A percentile compares a stretch with the other conserved stretches of the same genome.
Conservation (phyloP, 768 basidiomycete species). For the Kwoniella bestiolae region DNA sequence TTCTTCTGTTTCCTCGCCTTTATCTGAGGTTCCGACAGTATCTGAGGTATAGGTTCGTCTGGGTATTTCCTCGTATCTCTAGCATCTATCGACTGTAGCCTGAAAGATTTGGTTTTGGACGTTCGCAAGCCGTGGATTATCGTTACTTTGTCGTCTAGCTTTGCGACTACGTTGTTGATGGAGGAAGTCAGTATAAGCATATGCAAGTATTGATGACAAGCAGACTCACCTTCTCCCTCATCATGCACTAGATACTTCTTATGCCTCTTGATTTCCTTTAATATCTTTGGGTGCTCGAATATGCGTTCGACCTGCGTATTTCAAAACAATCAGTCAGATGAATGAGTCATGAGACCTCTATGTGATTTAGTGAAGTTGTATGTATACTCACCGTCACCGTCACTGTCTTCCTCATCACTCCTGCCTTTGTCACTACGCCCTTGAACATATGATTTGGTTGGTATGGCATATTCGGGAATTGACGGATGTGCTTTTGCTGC, state of each 20-base stretch:
- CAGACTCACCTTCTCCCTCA: slow-evolving; percentile 46
- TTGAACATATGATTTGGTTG: slow-evolving; percentile 39
- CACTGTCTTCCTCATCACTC: slow-evolving; percentile 54
- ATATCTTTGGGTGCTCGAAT: slow-evolving; percentile 51
- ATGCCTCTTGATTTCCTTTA: slow-evolving; percentile 45
- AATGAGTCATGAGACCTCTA: too few species aligned
- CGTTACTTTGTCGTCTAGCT: slow-evolving; percentile 43
- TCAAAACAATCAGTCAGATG: too few species aligned
- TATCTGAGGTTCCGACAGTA: slow-evolving; percentile 15
- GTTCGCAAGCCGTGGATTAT: slow-evolving; percentile 51
- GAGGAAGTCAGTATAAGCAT: background rate
- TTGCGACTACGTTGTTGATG: slow-evolving; percentile 27
- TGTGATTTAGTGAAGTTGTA: background rate
- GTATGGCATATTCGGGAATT: slow-evolving; percentile 14
- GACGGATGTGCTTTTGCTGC: too few species aligned
- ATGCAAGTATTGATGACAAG: background rate
- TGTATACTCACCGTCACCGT: slow-evolving; percentile 48
- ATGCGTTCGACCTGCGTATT: slow-evolving; percentile 37
- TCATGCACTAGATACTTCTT: slow-evolving; percentile 53
- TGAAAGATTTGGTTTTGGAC: slow-evolving; percentile 48
- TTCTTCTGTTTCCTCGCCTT: slow-evolving; percentile 18
- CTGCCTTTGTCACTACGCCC: slow-evolving; percentile 52
- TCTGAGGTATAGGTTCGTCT: slow-evolving; percentile 11
- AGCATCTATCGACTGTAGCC: slow-evolving; percentile 19
- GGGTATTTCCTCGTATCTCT: slow-evolving; percentile 20